Evolutionary conservation across 345 rosid genomes (phyloP), one percentile per base, ranked within the genome.

Genomic region (Murraya koenigii): DNA sequence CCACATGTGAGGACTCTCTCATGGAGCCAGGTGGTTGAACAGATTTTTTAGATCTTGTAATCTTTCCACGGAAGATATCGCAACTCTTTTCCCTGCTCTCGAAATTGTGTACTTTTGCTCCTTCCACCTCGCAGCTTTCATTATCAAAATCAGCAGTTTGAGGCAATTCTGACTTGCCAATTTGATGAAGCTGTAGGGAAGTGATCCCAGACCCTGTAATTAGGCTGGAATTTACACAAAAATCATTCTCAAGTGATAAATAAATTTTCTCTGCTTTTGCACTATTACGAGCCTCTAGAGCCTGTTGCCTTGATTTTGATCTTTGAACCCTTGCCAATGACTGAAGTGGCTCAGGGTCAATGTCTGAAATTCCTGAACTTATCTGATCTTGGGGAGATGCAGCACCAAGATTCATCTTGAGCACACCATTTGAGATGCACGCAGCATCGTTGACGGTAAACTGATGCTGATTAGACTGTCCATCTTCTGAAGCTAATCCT

Each of bases 281-380:
- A 84, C 97, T 90, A 78, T 82, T 88, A 8, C 93, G 97, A 82
- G 82, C 79, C 85, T 87, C 87, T 61, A 93, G 71, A 84, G 84
- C 91, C 83, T 67, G 83, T 79, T 93, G 95, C 85, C 98, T 93
- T 56, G 94, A 87, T 81, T 80, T 92, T 22, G 97, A 92, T 79
- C 95, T 93, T 78, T 89, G 90, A 82, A 90, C 78, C 76, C 82
- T 94, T 39, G 86, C 89, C 80, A 89, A 79, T 54, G 97, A 87
- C 71, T 79, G 78, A 71, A 79, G 78, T 52, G 83, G 83, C 66
- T 85, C 86, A 56, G 79, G 78, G 75, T 70, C 59, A 77, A 69
- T 55, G 72, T 74, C 84, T 35, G 83, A 80, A 52, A 76, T 75
- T 68, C 66, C 76, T 73, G 80, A 80, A 47, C 84, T 83, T 75